Evolutionary conservation across 192 early-diverging fungal species (phyloP), one percentile per base, ranked within the genome.

Genomic region (Funneliformis geosporum): DNA sequence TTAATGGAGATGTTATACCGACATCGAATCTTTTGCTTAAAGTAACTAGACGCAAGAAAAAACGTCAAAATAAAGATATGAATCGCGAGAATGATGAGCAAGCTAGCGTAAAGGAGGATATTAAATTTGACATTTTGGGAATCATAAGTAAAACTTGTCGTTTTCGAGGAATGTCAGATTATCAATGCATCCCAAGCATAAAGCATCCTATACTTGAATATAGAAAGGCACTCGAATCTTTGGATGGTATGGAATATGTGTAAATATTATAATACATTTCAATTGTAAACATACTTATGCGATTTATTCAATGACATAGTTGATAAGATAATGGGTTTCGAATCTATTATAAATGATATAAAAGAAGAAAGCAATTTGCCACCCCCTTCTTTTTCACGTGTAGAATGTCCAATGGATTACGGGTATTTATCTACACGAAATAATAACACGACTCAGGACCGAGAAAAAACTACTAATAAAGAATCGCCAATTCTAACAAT

Each of bases 111-210:
- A 44, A 44, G 10, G 39, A 39, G 40, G 69, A 69, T 40, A 60
- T 87, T 39, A 81, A 83, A 14, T 79, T 83, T 27, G 83, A 92
- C 79, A 74, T 93, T 43, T 43, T 91, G 5, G 92, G 91, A 3
- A 76, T 81, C 43, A 78, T 90, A 3, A 83, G 80, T 12, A 90
- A 91, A 59, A 91, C 91, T 14, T 85, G 86, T 60, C 83, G 92
- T 10, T 93, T 92, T 76, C 73, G 91, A 87, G 87, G 91, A 18
- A 79, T 93, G 68, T 88, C 90, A 0, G 92, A 93, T 79, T 92
- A 81, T 79, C 92, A 93, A 76, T 86, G 82, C 59, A 7, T 87
- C 14, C 80, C 86, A n/a, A 82, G 88, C 50, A 80, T 83, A 27
- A 76, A 79, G 2, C 85, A 90, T 60, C 84, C 86, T 7, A 80